Conservation (phyloP, 768 basidiomycete species). For the Chalciporus chontae region DNA sequence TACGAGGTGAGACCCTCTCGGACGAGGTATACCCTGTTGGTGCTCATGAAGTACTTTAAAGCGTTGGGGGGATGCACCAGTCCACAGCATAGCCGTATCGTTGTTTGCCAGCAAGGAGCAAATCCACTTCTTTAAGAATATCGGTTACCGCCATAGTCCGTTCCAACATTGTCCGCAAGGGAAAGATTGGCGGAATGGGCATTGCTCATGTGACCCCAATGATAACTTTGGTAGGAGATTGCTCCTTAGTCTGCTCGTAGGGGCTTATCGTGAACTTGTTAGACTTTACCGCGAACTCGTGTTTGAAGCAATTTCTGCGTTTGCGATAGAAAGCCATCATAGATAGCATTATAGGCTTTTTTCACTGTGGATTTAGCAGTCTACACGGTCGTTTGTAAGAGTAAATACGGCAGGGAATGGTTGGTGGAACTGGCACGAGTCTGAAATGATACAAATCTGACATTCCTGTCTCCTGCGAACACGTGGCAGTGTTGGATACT, state of each 20-base stretch:
- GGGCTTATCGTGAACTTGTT: too few species aligned
- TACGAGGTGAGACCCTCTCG: conserved; percentile 55
- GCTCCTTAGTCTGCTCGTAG: background rate
- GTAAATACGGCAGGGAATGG: background rate
- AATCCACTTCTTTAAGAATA: conserved; percentile 93
- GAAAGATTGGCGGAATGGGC: conserved; percentile 69
- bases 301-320: conserved; percentile 28
- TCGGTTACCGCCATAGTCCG: conserved; percentile 89
- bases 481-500: too few species aligned
- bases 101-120: conserved; percentile 86
- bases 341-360: background rate
- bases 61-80: conserved; percentile 95
- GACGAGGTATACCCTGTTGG: background rate
- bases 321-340: conserved; percentile 13
- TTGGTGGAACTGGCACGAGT: too few species aligned
- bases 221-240: conserved; percentile 63
- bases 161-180: conserved; percentile 91
- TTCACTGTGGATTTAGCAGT: too few species aligned
- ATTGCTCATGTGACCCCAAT: conserved; percentile 78
- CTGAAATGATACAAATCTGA: too few species aligned
- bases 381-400: background rate
- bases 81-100: conserved; percentile 88
- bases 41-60: conserved; percentile 26
- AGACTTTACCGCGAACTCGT: conserved; percentile 30
- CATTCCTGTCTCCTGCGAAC: too few species aligned